Base-by-base conservation (phyloP, 306 rosid genomes). In the Ceratonia siliqua region DNA sequence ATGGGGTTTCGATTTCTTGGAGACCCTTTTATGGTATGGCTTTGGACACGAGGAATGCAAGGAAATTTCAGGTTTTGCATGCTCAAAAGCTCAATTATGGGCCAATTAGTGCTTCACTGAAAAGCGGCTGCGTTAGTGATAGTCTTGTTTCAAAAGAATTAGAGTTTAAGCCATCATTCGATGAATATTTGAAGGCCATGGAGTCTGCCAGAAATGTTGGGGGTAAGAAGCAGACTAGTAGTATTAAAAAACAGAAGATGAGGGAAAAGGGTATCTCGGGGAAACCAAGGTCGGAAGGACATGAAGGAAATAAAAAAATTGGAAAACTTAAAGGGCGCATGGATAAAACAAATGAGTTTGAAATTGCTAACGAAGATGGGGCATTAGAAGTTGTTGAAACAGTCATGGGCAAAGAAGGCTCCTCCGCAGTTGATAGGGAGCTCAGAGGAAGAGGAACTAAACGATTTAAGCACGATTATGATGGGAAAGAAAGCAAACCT, bases 131-230 rank as follows among this genome's bases (percentile, higher is more conserved):
- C 13, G 81, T 65, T 15, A 68, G 73, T 48, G 86, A 82, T n/a
- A 73, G 50, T 50, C 25, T 86, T 75, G 71, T 83, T 20, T 79
- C 78, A 50, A 86, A 84, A 11, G 96, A 87, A 14, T 53, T 75
- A 45, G 85, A 85, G 56, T 94, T 94, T 73, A 88, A 82, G 88
- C 97, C 92, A 1, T 91, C 97, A 0, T 94, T 94, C 18, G 86
- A 90, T 73, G 89, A 88, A 46, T 87, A 87, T 77, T 86, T 94
- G 90, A 88, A 78, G 82, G 93, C 83, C 45, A 92, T 92, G 99
- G 95, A 90, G 81, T 75, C 89, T 55, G 84, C 82, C 25, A 85
- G 77, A 79, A 68, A 84, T 74, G 74, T 41, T 9, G 77, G 82
- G 83, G 80, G 67, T 12, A 86, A 68, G 70, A 78, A 61, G 64